Conservation (phyloP, 2,329 filamentous ascomycete genomes). For the Pleoardoris graminearum region DNA sequence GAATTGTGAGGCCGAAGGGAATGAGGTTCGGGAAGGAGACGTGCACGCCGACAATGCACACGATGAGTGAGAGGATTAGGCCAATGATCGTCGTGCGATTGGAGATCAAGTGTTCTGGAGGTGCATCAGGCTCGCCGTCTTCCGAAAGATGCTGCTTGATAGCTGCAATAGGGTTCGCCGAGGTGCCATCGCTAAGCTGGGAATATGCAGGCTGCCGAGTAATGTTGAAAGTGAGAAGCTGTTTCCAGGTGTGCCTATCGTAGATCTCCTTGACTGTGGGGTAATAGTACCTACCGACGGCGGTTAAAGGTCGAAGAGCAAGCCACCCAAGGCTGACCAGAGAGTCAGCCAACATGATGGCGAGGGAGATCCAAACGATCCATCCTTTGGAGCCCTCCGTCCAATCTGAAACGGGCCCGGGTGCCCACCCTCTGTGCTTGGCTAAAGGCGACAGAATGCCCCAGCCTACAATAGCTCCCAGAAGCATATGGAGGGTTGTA, state of each 20-base stretch:
- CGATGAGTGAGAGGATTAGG: constrained; percentile 71
- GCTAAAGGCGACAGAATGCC: constrained; percentile 86
- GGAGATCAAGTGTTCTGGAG: constrained; percentile 78
- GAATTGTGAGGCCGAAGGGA: constrained; percentile 77
- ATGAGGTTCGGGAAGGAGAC: constrained; percentile 82
- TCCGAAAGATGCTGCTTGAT: constrained; percentile 37
- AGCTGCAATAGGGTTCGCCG: constrained; percentile 27
- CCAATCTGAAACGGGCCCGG: constrained; percentile 85
- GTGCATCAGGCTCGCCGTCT: constrained; percentile 70
- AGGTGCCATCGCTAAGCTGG: constrained; percentile 33
- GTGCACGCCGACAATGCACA: constrained; percentile 82
- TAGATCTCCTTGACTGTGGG: constrained; percentile 34
- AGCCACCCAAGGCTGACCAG: constrained; percentile 85
- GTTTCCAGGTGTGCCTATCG: constrained; percentile 42
- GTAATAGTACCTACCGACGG: constrained; percentile 48
- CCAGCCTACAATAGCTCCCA: constrained; percentile 90
- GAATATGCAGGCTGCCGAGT: constrained; percentile 46
- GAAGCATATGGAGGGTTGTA: constrained; percentile 92
- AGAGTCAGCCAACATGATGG: constrained; percentile 95
- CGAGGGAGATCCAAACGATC: constrained; percentile 96
- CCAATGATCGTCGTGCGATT: constrained; percentile 72
- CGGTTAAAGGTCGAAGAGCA: constrained; percentile 64
- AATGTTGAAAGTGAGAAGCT: constrained; percentile 38
- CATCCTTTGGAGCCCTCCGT: constrained; percentile 92
- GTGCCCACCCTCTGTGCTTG: constrained; percentile 84